These are phyloP conservation scores for Phascolomyces articulosus DNA, from an alignment of 371 early-diverging fungal genomes.

Conservation along the genomic window DNA sequence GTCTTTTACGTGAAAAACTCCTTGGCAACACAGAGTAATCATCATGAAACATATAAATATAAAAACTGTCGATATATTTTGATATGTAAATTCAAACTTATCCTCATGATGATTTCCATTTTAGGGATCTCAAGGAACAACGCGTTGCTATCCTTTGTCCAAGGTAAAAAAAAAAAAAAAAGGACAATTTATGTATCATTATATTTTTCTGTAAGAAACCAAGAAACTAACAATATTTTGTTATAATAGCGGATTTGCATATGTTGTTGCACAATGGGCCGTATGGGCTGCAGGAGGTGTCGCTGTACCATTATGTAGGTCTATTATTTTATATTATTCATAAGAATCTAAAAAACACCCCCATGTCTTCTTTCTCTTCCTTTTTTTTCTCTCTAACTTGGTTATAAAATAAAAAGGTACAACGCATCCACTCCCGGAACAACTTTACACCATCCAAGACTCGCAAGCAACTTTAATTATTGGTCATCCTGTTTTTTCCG, in stretches of 20 bases:
- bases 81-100: too few species aligned
- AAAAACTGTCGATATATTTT: not conserved
- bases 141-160: constrained; percentile 79
- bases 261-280: constrained; percentile 75
- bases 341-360: too few species aligned
- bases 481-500: constrained; percentile 42
- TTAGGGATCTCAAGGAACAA: constrained; percentile 52
- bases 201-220: not conserved
- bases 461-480: constrained; percentile 53
- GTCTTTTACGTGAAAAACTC: constrained; percentile 20
- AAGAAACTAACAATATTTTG: not conserved
- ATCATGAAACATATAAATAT: not conserved
- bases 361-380: too few species aligned
- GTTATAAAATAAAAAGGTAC: constrained; percentile 33
- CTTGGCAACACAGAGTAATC: constrained; percentile 30
- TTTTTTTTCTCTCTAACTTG: not conserved
- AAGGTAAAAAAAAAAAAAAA: constrained; percentile 28
- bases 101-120: not conserved
- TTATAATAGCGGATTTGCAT: constrained; percentile 58
- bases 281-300: constrained; percentile 81
- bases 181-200: too few species aligned
- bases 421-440: constrained; percentile 68
- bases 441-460: constrained; percentile 65
- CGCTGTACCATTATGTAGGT: constrained; percentile 75
- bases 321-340: not conserved